Base-by-base conservation (phyloP, 345 rosid genomes). In the Bruguiera gymnorhiza region DNA sequence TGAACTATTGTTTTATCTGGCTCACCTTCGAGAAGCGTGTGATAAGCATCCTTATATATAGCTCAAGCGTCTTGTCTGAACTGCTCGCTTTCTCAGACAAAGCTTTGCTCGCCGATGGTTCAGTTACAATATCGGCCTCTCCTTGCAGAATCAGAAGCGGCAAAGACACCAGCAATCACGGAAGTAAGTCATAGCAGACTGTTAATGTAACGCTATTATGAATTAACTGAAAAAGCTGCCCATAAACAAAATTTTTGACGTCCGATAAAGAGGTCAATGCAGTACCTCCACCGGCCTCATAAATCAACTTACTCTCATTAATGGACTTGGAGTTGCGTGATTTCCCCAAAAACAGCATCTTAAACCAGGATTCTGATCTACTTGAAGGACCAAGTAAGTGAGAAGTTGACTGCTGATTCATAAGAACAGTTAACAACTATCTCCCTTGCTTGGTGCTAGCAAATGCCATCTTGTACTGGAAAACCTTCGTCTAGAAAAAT, bases 91-190 rank as follows among this genome's bases (percentile, higher is more conserved):
- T 92, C 84, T 87, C 83, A 19, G 87, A 83, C 75, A 96, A 80
- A 34, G 85, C 85, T 83, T 79, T 86, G 88, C 98, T 96, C 70
- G 90, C 97, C 0, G 98, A 86, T 1, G 97, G 99, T 75, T 95
- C 98, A 0, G 99, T 95, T 62, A 95, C 86, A 8, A 46, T 69
- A 68, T 95, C 99, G 27, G 84, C 83, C 76, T 90, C 98, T 43
- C 99, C 99, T 18, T 92, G 99, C 56, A 95, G 79, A 55, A 92
- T 87, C 78, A 92, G 73, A 57, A 95, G 67, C 3, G 99, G 96
- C 71, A 92, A 74, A 43, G 96, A 87, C 66, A 92, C 87, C 99
- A 92, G 71, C 26, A 70, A 52, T 57, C 58, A 37, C 10, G 4
- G 23, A 3, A 11, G 29, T 24, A 24, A 56, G 60, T 56, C 15